Conservation (phyloP, 2,329 filamentous ascomycete species). For the Tolypocladium tropicale region DNA sequence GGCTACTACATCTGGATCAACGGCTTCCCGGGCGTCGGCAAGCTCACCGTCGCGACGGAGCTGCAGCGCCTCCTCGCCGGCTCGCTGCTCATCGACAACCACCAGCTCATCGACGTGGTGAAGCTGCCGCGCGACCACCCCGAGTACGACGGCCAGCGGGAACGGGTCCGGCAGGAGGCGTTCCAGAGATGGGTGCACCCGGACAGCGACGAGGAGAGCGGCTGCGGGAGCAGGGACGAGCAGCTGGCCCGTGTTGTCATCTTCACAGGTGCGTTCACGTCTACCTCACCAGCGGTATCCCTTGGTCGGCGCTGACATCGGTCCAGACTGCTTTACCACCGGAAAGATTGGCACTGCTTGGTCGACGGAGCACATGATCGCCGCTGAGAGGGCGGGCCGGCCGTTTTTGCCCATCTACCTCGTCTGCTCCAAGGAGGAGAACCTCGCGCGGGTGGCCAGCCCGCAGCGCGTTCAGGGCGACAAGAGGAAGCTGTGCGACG, state of each 20-base stretch:
- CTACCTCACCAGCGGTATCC: not conserved
- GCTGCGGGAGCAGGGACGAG: not conserved
- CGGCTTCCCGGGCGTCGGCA: slow-evolving; percentile 20
- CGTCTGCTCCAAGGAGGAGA: not conserved
- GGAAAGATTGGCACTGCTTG: not conserved
- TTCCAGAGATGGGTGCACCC: slow-evolving; percentile 3
- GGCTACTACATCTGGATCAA: slow-evolving; percentile 19
- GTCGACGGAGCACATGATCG: not conserved
- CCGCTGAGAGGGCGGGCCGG: not conserved
- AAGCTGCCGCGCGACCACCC: slow-evolving; percentile 6
- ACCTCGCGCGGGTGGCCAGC: not conserved
- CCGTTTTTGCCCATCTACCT: not conserved
- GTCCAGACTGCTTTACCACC: not conserved
- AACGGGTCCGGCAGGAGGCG: slow-evolving; percentile 2
- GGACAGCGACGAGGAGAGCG: not conserved
- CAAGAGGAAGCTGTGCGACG: not conserved
- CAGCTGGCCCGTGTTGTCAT: not conserved
- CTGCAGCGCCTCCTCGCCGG: slow-evolving; percentile 13
- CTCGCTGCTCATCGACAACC: slow-evolving; percentile 18
- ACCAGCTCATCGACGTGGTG: slow-evolving; percentile 17
- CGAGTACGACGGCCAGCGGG: slow-evolving; percentile 12
- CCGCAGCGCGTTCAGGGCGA: not conserved
- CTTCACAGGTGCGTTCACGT: not conserved
- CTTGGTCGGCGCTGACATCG: not conserved
- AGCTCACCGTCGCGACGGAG: slow-evolving; percentile 18